phyloP scores from a whole-genome alignment of 305 asterid species.

The Fraxinus sp. region DNA sequence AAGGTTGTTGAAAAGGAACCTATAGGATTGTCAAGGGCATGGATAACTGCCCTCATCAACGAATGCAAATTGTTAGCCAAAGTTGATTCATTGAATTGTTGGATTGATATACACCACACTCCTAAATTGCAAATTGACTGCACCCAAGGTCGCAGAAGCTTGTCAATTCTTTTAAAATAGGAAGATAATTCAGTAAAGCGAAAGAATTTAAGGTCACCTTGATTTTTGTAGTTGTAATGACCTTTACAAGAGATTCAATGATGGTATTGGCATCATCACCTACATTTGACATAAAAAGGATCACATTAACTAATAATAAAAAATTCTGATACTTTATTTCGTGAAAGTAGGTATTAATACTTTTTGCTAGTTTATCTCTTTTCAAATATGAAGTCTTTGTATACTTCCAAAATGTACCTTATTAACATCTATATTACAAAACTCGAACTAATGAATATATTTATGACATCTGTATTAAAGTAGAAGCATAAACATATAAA shows the following conservation, averaged over 20 bases:
- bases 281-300: conserved; percentile 26
- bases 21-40: conserved; percentile 73
- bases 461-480: not conserved
- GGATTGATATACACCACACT: conserved; percentile 77
- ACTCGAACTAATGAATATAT: not conserved
- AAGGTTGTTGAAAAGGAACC: conserved; percentile 72
- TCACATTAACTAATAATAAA: conserved; percentile 16
- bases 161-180: conserved; percentile 20
- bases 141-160: conserved; percentile 28
- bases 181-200: conserved; percentile 10
- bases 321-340: not conserved
- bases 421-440: not conserved
- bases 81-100: conserved; percentile 47
- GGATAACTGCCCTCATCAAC: conserved; percentile 51
- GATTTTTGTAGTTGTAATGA: conserved; percentile 49
- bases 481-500: not conserved
- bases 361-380: not conserved
- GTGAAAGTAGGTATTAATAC: not conserved
- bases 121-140: conserved; percentile 79
- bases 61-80: conserved; percentile 50
- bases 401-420: not conserved
- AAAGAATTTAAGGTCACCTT: conserved; percentile 42
- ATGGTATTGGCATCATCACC: conserved; percentile 51
- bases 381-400: not conserved
- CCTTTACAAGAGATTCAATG: conserved; percentile 56